Evolutionary conservation across 1,284 basidiomycete genomes (phyloP), one percentile per base, ranked within the genome.

Genomic region (Cryptococcus sp.): DNA sequence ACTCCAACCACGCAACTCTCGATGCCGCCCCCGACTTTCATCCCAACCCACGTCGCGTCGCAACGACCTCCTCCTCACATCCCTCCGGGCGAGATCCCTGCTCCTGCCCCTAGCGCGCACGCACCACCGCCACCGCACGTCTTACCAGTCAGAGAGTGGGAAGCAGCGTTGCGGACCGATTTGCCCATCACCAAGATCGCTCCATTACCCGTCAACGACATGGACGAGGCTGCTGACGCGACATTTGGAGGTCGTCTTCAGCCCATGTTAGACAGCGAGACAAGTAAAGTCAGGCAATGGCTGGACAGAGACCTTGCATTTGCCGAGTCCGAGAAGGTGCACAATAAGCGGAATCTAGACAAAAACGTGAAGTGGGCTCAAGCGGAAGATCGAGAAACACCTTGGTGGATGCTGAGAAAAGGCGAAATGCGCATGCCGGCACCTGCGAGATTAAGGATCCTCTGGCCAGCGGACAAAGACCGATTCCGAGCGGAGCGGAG

Each of bases 131-230:
- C 62, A 55, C 79, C 61, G 56, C 78, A 70, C 40, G 70, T 69
- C 25, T 61, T 78, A 11, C 78, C 76, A 0, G 69, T 77, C 19
- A 69, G 70, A 59, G 75, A 72, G 43, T 79, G 78, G 78, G 68
- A 75, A 60, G 47, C 55, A 5, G 59, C 66, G 68, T 82, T 79
- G 15, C 80, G 81, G 8, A 80, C 86, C 56, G 86, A 87, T 71
- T 82, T 84, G 25, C 80, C 82, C 39, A 84, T 86, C 52, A 91
- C 89, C 6, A 81, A 82, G 19, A 82, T 91, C 50, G 83, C 84
- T 10, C 78, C 83, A 53, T 83, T 92, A 2, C 86, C 88, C 3
- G 80, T 86, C 45, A 75, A 80, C 51, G 81, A 63, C 27, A 54
- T 68, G 19, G 75, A 75, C 25, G 75, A 75, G 58, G 41, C 48